These are phyloP conservation scores for Candida sanyaensis DNA, from an alignment of 1,139 yeast genomes.

Conservation along the genomic window DNA sequence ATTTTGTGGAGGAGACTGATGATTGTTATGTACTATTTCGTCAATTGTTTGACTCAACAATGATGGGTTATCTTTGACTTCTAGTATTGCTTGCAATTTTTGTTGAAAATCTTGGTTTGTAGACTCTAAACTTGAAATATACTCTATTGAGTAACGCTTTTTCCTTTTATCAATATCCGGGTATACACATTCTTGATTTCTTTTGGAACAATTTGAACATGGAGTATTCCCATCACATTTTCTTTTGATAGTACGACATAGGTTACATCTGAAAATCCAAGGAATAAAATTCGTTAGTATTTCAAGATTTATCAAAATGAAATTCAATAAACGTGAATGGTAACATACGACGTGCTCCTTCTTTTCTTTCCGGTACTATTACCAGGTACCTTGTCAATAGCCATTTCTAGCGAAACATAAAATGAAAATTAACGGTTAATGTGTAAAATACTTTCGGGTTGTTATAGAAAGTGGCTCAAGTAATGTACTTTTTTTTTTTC, in stretches of 20 bases:
- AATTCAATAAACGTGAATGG: too few species aligned
- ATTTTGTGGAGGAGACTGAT: neutral
- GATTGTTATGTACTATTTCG: neutral
- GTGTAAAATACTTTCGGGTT: too few species aligned
- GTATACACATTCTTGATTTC: constrained; percentile 14
- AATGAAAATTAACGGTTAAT: neutral
- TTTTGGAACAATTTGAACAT: constrained; percentile 17
- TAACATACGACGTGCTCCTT: constrained; percentile 4
- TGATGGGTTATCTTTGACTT: constrained; percentile 5
- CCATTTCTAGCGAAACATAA: neutral
- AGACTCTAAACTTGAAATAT: constrained; percentile 10
- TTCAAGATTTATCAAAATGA: neutral
- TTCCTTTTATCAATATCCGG: constrained; percentile 12
- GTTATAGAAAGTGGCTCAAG: too few species aligned
- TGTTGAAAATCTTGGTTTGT: constrained; percentile 7
- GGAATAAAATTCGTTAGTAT: neutral
- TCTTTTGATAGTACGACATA: constrained; percentile 18
- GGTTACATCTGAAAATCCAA: constrained; percentile 11
- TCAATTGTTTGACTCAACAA: neutral
- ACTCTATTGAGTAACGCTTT: constrained; percentile 13
- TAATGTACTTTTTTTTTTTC: too few species aligned
- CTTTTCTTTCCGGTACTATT: neutral
- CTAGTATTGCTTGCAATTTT: constrained; percentile 4
- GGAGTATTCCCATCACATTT: constrained; percentile 20
- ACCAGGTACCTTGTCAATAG: neutral